Base-by-base conservation (phyloP, 2,329 filamentous ascomycete genomes). In the Scopulariopsis brevicaulis region DNA sequence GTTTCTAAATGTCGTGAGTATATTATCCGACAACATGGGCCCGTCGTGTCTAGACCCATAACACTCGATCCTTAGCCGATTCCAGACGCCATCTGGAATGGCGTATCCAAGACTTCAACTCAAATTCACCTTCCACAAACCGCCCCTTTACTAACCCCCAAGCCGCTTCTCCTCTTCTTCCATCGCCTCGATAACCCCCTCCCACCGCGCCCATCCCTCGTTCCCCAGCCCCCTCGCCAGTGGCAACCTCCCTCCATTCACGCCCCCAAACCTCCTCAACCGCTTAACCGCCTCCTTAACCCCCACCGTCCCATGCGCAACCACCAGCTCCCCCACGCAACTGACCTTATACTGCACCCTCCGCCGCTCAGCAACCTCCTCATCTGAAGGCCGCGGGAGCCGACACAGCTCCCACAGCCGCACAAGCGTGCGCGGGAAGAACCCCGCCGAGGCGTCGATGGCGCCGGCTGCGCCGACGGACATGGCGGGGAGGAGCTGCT, bases 201-300 rank as follows among this genome's bases (percentile, higher is more conserved):
- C 74, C 80, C 79, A 80, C 61, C 73, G 76, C 12, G 70, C 75
- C 82, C 82, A 85, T 65, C 84, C 72, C 53, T 81, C 80, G 22
- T 77, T 80, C 1, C 80, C 77, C 58, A 86, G 75, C 1, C 81
- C 82, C 1, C 81, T 81, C 43, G 72, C 69, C 37, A 86, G 70
- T 2, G 83, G 84, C 62, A 86, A 65, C 58, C 84, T 73, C 7
- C 79, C 82, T 14, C 82, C 83, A 60, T 84, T 81, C 58, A 71
- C 68, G 56, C 82, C 80, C 1, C 84, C 84, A 58, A 85, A 74
- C 0, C 79, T 77, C 60, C 82, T 74, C 20, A 85, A 70, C 51
- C 83, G 71, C 59, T 77, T 77, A 6, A 83, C 73, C 0, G 79
- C 82, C 69, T 87, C 84, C 68, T 86, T 86, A 65, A 87, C 84